A percentile compares a stretch with the other conserved stretches of the same genome.
phyloP scores from a whole-genome alignment of 208 protist species.

The Porcisia deanei region DNA sequence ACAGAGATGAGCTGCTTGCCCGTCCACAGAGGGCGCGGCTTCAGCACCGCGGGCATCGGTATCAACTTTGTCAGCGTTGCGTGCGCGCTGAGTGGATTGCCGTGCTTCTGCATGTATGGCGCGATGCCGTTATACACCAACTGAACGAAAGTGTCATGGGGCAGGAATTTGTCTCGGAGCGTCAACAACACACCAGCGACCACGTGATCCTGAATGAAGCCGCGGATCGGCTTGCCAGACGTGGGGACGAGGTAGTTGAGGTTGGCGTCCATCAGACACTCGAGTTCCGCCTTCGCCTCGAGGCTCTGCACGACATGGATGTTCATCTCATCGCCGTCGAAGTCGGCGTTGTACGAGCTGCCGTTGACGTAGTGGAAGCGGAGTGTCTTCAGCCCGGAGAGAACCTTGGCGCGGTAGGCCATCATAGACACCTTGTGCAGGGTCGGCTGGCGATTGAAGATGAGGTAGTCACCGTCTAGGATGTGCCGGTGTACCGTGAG shows the following conservation, averaged over 20 bases:
- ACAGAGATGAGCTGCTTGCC: conserved; percentile 98
- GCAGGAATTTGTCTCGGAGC: conserved; percentile 96
- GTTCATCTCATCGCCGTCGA: conserved; percentile 99
- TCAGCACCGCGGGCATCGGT: conserved; percentile 94
- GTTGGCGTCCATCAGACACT: conserved; percentile 94
- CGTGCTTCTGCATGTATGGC: conserved; percentile 75
- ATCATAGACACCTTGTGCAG: conserved; percentile 99
- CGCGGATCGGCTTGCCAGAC: conserved; percentile 98
- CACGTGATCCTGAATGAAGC: conserved; percentile 99
- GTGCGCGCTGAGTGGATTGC: conserved; percentile 36
- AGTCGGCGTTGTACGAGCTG: conserved; percentile 99
- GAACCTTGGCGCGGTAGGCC: conserved; percentile 94
- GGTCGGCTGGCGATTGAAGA: conserved; percentile 99
- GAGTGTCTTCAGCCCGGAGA: conserved; percentile 95
- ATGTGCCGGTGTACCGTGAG: conserved; percentile 97
- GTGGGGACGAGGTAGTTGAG: conserved; percentile 97
- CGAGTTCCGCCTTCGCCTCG: conserved; percentile 94
- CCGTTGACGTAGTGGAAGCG: conserved; percentile 99
- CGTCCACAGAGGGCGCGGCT: conserved; percentile 95
- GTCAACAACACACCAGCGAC: conserved; percentile 97
- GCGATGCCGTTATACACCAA: conserved; percentile 92
- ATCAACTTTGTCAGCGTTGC: conserved; percentile 76
- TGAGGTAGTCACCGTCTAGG: conserved; percentile 96
- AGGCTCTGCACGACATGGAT: conserved; percentile 98
- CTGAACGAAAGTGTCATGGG: conserved; percentile 91